Base-by-base conservation (phyloP, 176 grass and related monocot genomes). In the Raddia guianensis region DNA sequence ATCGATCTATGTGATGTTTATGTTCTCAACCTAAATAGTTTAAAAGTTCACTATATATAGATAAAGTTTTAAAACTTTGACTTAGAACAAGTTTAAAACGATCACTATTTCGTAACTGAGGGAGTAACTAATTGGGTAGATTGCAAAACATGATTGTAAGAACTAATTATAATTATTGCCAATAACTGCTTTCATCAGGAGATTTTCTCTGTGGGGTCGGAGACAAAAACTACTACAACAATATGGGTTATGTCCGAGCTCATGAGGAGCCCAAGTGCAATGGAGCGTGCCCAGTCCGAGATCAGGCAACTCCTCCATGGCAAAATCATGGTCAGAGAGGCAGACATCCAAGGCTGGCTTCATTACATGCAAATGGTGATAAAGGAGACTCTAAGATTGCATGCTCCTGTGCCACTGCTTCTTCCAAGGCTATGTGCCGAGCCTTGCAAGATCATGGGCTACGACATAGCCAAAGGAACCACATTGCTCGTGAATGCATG, bases 351-450 rank as follows among this genome's bases (percentile, higher is more conserved):
- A 68, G 66, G 66, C 16, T 5, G 8, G 0, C 66, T 68, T 5
- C 66, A 20, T 12, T 87, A 87, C 72, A 44, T 87, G 43, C 81
- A 70, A 37, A n/a, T 66, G 12, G 72, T 81, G 13, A 72, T 78
- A 50, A 87, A 56, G 40, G 86, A 87, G 16, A 83, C 32, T 1
- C 44, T 87, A 51, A 80, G 86, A 12, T 14, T 87, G 50, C 86
- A 87, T 13, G 62, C 73, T 16, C 78, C 86, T 3, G 6, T 81
- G 6, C 86, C 86, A 2, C 32, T 87, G 34, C 53, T 87, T 3
- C 27, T 87, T 5, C 86, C 86, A 2, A 75, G 72, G 18, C 13
- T 77, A 66, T 65, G 72, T 40, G 65, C 77, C 16, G 55, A 83
- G 9, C 57, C 67, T 5, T 57, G 65, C 49, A 76, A 87, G 50